Evolutionary conservation across 495 filamentous ascomycete species (phyloP).

Genomic region (Cenococcum geophilum): DNA sequence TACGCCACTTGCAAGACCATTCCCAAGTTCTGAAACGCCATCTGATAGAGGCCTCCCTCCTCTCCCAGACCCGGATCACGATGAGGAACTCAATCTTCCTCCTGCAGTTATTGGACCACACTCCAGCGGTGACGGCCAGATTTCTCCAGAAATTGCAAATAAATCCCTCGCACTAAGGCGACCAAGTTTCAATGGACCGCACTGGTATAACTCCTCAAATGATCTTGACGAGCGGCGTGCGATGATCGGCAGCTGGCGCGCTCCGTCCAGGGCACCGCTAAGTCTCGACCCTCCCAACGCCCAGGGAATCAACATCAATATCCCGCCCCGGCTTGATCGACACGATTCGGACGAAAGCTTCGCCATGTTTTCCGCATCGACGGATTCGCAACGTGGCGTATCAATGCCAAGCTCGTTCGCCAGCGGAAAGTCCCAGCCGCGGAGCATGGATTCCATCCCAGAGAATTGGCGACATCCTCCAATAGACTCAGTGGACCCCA

Average conservation of each 20-base stretch:
- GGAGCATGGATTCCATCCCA: slow-evolving; percentile 32
- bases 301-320: slow-evolving; percentile 36
- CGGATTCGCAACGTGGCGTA: slow-evolving; percentile 39
- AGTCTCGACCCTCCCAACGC: slow-evolving; percentile 30
- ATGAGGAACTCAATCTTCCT: slow-evolving; percentile 30
- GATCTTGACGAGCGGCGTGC: slow-evolving; percentile 31
- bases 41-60: slow-evolving; percentile 6
- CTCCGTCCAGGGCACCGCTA: slow-evolving; percentile 30
- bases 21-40: slow-evolving; percentile 43
- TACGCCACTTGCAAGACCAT: slow-evolving; percentile 68
- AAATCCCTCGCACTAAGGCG: slow-evolving; percentile 8
- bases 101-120: slow-evolving; percentile 29
- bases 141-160: slow-evolving; percentile 3
- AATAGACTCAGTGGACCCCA: slow-evolving; percentile 7
- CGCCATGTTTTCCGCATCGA: slow-evolving; percentile 74
- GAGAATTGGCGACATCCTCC: slow-evolving; percentile 22
- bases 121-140: background rate
- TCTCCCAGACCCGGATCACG: slow-evolving; percentile 33
- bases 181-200: slow-evolving; percentile 22
- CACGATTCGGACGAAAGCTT: slow-evolving; percentile 78
- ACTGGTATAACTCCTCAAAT: slow-evolving; percentile 26
- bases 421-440: slow-evolving; percentile 38
- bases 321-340: slow-evolving; percentile 45
- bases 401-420: slow-evolving; percentile 44
- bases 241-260: slow-evolving; percentile 32